phyloP scores from a whole-genome alignment of 2,329 filamentous ascomycete species.

The Aspergillus felis region DNA sequence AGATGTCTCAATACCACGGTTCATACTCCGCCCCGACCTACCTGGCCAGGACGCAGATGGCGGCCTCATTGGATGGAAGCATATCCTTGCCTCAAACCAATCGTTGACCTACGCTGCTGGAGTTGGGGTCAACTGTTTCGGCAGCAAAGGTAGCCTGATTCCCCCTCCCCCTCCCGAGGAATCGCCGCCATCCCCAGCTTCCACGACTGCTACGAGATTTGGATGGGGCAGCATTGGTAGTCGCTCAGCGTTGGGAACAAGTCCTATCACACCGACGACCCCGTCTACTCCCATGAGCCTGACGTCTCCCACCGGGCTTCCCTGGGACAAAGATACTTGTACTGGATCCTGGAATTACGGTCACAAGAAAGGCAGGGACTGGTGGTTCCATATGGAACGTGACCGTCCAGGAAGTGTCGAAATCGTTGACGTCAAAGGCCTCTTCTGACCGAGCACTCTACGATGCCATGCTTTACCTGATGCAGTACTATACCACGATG shows the following conservation, averaged over 20 bases:
- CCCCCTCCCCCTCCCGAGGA: constrained; percentile 18
- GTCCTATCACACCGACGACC: constrained; percentile 28
- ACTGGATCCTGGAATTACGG: constrained; percentile 42
- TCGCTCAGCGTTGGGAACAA: constrained; percentile 27
- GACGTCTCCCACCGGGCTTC: constrained; percentile 23
- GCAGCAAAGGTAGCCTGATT: constrained; percentile 18
- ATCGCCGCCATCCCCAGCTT: constrained; percentile 29
- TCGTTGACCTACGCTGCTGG: constrained; percentile 35
- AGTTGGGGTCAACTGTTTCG: constrained; percentile 31
- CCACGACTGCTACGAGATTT: constrained; percentile 29
- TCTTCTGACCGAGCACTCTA: constrained; percentile 26
- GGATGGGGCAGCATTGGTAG: constrained; percentile 33
- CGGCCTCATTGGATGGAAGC: constrained; percentile 43
- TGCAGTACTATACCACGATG: neutral
- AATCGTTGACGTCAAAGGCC: constrained; percentile 29
- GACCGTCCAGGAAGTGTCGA: constrained; percentile 34
- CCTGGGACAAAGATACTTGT: constrained; percentile 42
- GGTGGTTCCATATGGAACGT: constrained; percentile 45
- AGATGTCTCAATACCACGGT: constrained; percentile 34
- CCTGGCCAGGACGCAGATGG: constrained; percentile 41
- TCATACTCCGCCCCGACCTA: constrained; percentile 42
- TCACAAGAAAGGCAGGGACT: constrained; percentile 39
- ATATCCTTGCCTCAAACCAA: constrained; percentile 40
- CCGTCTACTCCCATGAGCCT: constrained; percentile 31
- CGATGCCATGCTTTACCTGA: neutral